These are phyloP conservation scores for Metschnikowia hibisci DNA, from an alignment of 805 yeast species.

Conservation along the genomic window DNA sequence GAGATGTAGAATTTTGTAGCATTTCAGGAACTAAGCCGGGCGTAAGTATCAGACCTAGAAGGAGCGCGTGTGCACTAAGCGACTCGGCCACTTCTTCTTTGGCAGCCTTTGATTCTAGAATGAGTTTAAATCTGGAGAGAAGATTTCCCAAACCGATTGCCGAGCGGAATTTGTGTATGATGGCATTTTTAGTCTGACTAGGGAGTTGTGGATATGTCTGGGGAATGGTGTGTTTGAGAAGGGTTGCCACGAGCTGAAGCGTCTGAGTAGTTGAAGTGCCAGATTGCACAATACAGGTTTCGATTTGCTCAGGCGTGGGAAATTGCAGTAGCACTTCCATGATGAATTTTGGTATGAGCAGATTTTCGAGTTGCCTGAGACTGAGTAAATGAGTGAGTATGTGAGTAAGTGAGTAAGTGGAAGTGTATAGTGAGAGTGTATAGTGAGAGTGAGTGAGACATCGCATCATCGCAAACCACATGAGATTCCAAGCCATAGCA, in stretches of 20 bases:
- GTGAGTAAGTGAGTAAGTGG: not conserved
- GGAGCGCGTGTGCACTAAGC: conserved; percentile 11
- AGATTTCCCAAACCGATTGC: conserved; percentile 33
- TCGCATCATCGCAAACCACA: no score
- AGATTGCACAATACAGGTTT: conserved; percentile 7
- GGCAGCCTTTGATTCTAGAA: conserved; percentile 13
- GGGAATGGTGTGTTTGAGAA: conserved; percentile 34
- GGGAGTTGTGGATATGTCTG: conserved; percentile 25
- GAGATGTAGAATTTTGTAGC: conserved; percentile 6
- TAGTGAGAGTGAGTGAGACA: no score
- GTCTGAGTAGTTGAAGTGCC: not conserved
- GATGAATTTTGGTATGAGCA: not conserved
- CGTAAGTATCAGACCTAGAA: conserved; percentile 17
- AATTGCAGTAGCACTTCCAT: conserved; percentile 14
- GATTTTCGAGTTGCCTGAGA: not conserved
- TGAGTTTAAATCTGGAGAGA: conserved; percentile 12
- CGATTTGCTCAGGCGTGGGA: conserved; percentile 14
- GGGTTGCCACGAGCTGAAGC: conserved; percentile 17
- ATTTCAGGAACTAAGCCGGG: conserved; percentile 15
- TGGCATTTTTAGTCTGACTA: conserved; percentile 4
- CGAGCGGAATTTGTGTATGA: conserved; percentile 20
- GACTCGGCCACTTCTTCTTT: not conserved
- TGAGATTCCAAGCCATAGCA: not conserved
- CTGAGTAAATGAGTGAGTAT: not conserved
- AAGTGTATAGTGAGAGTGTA: not conserved